Evolutionary conservation across 1,284 basidiomycete genomes (phyloP).

Genomic region (Abortiporus biennis): DNA sequence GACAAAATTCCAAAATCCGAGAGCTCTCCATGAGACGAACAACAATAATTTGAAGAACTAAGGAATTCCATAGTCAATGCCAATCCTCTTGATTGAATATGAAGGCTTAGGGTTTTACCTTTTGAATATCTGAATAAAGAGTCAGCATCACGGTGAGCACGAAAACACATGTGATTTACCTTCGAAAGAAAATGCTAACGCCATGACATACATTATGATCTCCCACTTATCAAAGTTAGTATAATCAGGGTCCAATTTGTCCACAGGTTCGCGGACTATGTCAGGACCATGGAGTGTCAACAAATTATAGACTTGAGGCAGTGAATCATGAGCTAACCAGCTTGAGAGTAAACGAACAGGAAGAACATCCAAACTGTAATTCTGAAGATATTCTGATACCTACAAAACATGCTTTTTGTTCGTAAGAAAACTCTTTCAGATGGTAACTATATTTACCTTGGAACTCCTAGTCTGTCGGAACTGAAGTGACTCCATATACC

Average conservation of each 20-base stretch:
- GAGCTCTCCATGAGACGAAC: constrained; percentile 63
- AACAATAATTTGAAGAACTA: constrained; percentile 62
- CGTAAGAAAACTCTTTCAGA: constrained; percentile 1
- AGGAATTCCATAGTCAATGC: constrained; percentile 6
- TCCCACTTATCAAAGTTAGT: constrained; percentile 71
- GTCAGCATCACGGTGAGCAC: neutral
- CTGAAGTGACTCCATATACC: constrained; percentile 71
- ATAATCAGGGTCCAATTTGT: constrained; percentile 47
- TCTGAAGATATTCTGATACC: constrained; percentile 74
- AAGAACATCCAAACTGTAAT: constrained; percentile 82
- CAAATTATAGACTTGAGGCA: neutral
- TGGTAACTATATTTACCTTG: constrained; percentile 44
- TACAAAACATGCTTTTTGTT: constrained; percentile 16
- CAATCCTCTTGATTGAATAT: neutral
- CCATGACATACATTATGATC: constrained; percentile 69
- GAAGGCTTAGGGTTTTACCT: constrained; percentile 32
- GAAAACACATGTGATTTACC: constrained; percentile 32
- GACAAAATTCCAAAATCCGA: constrained; percentile 80
- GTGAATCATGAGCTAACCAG: constrained; percentile 42
- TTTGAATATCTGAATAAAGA: constrained; percentile 51
- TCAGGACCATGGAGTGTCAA: no score
- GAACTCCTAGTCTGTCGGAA: constrained; percentile 80
- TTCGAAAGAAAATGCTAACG: constrained; percentile 72
- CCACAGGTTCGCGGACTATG: constrained; percentile 66
- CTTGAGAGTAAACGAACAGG: constrained; percentile 81